These are phyloP conservation scores for Allium sativum DNA, from an alignment of 106 monocot species.

Conservation along the genomic window DNA sequence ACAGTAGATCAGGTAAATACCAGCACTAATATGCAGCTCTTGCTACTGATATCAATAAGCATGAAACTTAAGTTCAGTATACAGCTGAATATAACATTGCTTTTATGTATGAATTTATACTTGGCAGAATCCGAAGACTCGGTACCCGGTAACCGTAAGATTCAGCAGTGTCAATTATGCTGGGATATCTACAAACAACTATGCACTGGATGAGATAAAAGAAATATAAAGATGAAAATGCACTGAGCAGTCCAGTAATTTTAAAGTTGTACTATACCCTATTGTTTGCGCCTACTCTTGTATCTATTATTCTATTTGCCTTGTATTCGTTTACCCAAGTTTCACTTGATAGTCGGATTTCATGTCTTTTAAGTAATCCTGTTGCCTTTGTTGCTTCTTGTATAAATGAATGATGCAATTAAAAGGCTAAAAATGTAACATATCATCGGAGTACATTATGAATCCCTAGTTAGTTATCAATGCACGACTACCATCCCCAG, in stretches of 20 bases:
- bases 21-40: neutral
- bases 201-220: constrained; percentile 31
- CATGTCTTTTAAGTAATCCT: neutral
- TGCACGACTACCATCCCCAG: too few species aligned
- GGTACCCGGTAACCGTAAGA: constrained; percentile 36
- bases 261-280: constrained; percentile 9
- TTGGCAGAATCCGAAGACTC: constrained; percentile 19
- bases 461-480: too few species aligned
- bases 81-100: too few species aligned
- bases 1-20: constrained; percentile 34
- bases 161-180: constrained; percentile 46
- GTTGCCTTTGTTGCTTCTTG: too few species aligned
- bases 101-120: neutral
- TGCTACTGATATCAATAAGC: too few species aligned
- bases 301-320: neutral
- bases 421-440: too few species aligned
- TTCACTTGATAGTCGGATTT: neutral
- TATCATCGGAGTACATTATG: too few species aligned
- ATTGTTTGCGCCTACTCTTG: constrained; percentile 1
- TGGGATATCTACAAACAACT: constrained; percentile 39
- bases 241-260: neutral
- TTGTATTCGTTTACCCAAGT: neutral
- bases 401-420: too few species aligned
- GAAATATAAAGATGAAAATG: constrained; percentile 14
- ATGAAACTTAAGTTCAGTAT: too few species aligned